Evolutionary conservation across 106 monocot genomes (phyloP), one percentile per base, ranked within the genome.

Genomic region (Gastrodia elata): DNA sequence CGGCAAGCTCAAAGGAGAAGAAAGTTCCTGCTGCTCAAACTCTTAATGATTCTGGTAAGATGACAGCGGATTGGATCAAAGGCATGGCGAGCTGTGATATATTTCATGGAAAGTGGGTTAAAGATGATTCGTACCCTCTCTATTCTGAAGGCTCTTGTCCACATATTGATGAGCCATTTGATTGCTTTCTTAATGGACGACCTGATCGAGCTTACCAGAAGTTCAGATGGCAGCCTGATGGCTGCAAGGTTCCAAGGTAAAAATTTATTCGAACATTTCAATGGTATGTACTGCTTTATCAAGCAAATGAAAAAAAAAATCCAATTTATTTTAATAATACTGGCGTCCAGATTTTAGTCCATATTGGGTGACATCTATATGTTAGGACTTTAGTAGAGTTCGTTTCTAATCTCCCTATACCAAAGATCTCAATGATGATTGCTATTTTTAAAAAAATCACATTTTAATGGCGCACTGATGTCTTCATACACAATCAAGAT

Each of bases 101-200:
- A 34, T 93, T 89, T 72, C 72, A 87, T 18, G 93, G 93, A 24
- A 84, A 39, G n/a, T 93, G 93, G 93, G 87, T 89, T 39, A 75
- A 83, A 15, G 85, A 93, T 74, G 81, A 89, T 20, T 79, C 84
- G 5, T 89, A 87, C 35, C 93, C 93, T 18, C 73, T 89, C 24
- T 93, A 89, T 40, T 79, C 77, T 14, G 85, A 82, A 33, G 89
- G 93, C 39, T 87, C 93, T 22, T 93, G 89, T 71, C 85, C 89
- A 28, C 85, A 89, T 71, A 87, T 93, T 33, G 93, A 93, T 49
- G 85, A 89, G 55, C 76, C 89, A 18, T 93, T 93, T 41, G 65
- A 93, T 65, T 93, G 93, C 74, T 77, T 77, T 26, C 73, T n/a
- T 32, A 93, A 93, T 72, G 93, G 93, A 11, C 67, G 93, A 52